Evolutionary conservation across 2,329 filamentous ascomycete species (phyloP), one percentile per base, ranked within the genome.

Genomic region (Curvularia eragrostidis): DNA sequence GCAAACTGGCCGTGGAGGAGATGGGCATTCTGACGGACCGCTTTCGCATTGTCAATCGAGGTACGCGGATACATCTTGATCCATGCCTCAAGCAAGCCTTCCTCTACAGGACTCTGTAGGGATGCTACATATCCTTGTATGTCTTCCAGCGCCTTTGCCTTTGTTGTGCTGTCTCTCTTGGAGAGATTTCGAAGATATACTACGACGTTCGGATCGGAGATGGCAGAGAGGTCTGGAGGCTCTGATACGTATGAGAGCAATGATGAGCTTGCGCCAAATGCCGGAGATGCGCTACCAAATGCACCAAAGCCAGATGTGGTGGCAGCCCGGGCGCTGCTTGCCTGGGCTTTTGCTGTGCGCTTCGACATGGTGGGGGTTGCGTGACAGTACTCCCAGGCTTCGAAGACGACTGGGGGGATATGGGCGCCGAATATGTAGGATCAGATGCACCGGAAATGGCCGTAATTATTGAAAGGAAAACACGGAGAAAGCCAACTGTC

Each of bases 141-240:
- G 51, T 98, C 94, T 68, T 98, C 93, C 26, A 99, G 81, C 0
- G 91, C 94, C 75, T 94, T 97, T 7, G 89, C 84, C 75, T 97
- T 96, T 36, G 95, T 99, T 10, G 88, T 96, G 70, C 89, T 89
- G 79, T 97, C 94, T 78, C 95, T 96, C 80, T 98, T 99, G 49
- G 89, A 84, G 3, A 97, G 79, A 67, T 96, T 97, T 78, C 97
- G 96, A 80, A 97, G 91, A n/a, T 89, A 87, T 13, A 98, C 93
- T 36, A 94, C 87, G 36, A 94, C 83, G 70, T 95, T 90, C 7
- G 93, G 85, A 67, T 97, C 89, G 43, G 88, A 89, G 58, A 99
- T 87, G 42, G 80, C 81, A 32, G 88, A 87, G 65, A 97, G 86
- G 70, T 97, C 90, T 47, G 91, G 91, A 9, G 92, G 91, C 70